Percentiles rank a stretch among this genome's conserved stretches.
These are phyloP conservation scores for Lycium ferocissimum DNA, from an alignment of 257 asterid genomes.

Conservation along the genomic window DNA sequence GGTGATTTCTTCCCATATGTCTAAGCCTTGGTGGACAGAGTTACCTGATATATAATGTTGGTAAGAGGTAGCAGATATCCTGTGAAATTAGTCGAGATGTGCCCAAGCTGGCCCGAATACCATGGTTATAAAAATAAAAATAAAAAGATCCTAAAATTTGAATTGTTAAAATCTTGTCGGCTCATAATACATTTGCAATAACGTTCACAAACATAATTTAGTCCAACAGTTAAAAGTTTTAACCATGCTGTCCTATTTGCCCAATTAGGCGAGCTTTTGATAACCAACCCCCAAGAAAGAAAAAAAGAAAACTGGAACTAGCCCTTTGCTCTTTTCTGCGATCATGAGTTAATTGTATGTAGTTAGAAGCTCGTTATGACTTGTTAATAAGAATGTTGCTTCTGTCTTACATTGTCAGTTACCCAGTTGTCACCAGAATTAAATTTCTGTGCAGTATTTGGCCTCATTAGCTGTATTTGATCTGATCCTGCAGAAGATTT, in stretches of 20 bases:
- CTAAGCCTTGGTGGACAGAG: background rate
- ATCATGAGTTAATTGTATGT: background rate
- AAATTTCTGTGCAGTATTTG: background rate
- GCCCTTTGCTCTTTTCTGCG: background rate
- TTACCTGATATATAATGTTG: background rate
- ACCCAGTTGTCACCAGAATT: background rate
- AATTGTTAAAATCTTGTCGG: background rate
- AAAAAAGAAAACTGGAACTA: background rate
- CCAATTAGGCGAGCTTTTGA: background rate
- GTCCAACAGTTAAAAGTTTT: background rate
- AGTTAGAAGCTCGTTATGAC: background rate
- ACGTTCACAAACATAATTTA: background rate
- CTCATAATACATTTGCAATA: background rate
- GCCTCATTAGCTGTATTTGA: constrained; percentile 5
- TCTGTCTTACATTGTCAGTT: background rate
- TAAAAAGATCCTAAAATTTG: background rate
- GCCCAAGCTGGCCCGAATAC: background rate
- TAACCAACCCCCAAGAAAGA: background rate
- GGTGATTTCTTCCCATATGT: too few relatives aligned
- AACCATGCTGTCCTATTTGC: background rate
- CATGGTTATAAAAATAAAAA: background rate
- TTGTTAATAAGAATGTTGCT: background rate
- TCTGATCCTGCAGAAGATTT: constrained; percentile 44
- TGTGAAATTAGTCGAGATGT: background rate
- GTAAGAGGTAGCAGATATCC: background rate